phyloP scores from a whole-genome alignment of 768 basidiomycete species.

The Boletus fagicola region DNA sequence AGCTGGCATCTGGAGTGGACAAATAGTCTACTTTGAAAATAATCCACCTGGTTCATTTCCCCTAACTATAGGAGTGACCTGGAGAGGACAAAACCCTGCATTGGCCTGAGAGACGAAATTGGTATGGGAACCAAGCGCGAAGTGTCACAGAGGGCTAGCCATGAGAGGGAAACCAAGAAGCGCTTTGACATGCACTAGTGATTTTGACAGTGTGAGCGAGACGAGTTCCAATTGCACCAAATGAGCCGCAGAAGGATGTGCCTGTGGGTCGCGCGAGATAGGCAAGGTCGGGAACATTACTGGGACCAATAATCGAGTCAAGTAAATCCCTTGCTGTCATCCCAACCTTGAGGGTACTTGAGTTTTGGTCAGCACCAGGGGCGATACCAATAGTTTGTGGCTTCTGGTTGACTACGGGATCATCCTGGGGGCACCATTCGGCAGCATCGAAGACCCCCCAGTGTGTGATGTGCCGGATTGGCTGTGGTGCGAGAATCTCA shows the following conservation, averaged over 20 bases:
- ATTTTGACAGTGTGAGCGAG: conserved; percentile 22
- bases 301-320: conserved; percentile 26
- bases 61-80: background rate
- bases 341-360: background rate
- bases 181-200: conserved; percentile 16
- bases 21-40: background rate
- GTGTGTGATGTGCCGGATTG: conserved; percentile 6
- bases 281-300: background rate
- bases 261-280: conserved; percentile 12
- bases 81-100: background rate
- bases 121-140: background rate
- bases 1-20: background rate
- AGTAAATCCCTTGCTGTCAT: conserved; percentile 29
- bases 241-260: conserved; percentile 27
- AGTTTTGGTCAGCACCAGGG: conserved; percentile 22
- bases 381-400: conserved; percentile 29
- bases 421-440: conserved; percentile 33
- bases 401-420: conserved; percentile 31
- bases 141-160: conserved; percentile 6
- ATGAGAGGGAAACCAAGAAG: conserved; percentile 24
- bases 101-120: background rate
- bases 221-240: conserved; percentile 24
- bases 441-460: conserved; percentile 12
- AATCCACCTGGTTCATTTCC: background rate
- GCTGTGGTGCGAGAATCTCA: conserved; percentile 17